Evolutionary conservation across 2,329 filamentous ascomycete species (phyloP).

Genomic region (Didymella exigua): DNA sequence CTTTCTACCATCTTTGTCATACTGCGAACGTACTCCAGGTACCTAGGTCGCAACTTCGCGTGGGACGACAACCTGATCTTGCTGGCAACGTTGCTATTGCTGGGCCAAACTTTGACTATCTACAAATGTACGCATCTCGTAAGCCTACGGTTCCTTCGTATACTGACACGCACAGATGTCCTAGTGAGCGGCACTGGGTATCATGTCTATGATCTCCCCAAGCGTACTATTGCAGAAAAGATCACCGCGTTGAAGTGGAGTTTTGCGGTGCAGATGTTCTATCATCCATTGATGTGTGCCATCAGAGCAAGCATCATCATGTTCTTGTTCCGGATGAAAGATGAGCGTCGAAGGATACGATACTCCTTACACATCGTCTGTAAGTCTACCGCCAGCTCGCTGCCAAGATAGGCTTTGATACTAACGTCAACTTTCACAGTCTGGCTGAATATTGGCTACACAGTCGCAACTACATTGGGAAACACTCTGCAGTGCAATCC

Average conservation of each 20-base stretch:
- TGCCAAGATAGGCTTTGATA: background rate
- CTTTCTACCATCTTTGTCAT: slow-evolving; percentile 37
- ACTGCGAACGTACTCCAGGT: slow-evolving; percentile 35
- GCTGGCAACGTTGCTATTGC: slow-evolving; percentile 30
- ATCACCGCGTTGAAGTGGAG: slow-evolving; percentile 40
- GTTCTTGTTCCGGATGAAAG: slow-evolving; percentile 47
- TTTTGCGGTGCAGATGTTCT: slow-evolving; percentile 47
- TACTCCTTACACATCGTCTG: slow-evolving; percentile 41
- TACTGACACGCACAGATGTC: slow-evolving; percentile 26
- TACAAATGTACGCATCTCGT: slow-evolving; percentile 31
- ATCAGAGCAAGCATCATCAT: slow-evolving; percentile 48
- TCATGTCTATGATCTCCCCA: slow-evolving; percentile 39
- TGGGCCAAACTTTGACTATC: slow-evolving; percentile 30
- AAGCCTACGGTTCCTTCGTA: background rate
- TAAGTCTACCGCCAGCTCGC: slow-evolving; percentile 11
- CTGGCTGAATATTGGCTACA: slow-evolving; percentile 45
- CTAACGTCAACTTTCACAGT: slow-evolving; percentile 22
- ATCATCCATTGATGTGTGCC: slow-evolving; percentile 46
- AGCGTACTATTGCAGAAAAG: slow-evolving; percentile 35
- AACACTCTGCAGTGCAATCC: slow-evolving; percentile 47
- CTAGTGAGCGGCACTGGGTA: slow-evolving; percentile 43
- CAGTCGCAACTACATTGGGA: slow-evolving; percentile 41
- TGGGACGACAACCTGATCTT: slow-evolving; percentile 45
- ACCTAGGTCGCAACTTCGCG: slow-evolving; percentile 38
- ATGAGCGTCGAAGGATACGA: slow-evolving; percentile 36